phyloP scores from a whole-genome alignment of 371 early-diverging fungal species.

The Mucor circinelloides region DNA sequence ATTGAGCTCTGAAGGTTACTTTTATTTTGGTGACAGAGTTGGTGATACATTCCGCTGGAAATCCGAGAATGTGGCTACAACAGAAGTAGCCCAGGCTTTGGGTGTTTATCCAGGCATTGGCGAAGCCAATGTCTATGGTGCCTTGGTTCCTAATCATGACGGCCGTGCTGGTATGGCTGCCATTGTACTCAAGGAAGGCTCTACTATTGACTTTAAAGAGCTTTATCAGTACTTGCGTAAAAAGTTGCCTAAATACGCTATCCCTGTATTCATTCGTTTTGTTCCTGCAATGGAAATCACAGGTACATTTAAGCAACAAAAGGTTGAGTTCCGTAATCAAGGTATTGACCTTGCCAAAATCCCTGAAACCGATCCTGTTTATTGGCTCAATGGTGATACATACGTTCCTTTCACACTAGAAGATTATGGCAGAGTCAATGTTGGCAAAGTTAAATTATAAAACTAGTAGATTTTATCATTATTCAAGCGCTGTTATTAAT shows the following conservation, averaged over 20 bases:
- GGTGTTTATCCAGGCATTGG: slow-evolving; percentile 57
- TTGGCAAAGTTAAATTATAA: slow-evolving; percentile 29
- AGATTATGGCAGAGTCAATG: slow-evolving; percentile 21
- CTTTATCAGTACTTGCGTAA: slow-evolving; percentile 37
- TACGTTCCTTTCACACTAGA: slow-evolving; percentile 51
- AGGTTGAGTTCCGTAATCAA: slow-evolving; percentile 49
- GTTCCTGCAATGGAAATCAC: slow-evolving; percentile 50
- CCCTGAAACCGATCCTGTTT: slow-evolving; percentile 42
- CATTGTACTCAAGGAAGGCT: slow-evolving; percentile 35
- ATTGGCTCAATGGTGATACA: slow-evolving; percentile 46
- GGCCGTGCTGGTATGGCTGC: slow-evolving; percentile 81
- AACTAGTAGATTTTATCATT: background rate
- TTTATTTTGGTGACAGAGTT: slow-evolving; percentile 73
- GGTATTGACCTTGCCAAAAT: slow-evolving; percentile 43
- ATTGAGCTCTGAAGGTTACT: slow-evolving; percentile 57
- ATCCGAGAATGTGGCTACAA: slow-evolving; percentile 69
- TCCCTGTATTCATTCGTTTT: slow-evolving; percentile 63
- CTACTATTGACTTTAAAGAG: slow-evolving; percentile 26
- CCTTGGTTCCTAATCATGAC: slow-evolving; percentile 50
- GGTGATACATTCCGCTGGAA: slow-evolving; percentile 82
- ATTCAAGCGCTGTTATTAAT: too few species aligned
- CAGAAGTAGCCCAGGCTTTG: slow-evolving; percentile 65
- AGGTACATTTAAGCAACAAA: slow-evolving; percentile 61
- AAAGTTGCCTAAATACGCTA: slow-evolving; percentile 63
- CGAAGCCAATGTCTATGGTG: slow-evolving; percentile 71